Conservation (phyloP, 495 filamentous ascomycete genomes). For the Pseudomonodictys pantanalensis region DNA sequence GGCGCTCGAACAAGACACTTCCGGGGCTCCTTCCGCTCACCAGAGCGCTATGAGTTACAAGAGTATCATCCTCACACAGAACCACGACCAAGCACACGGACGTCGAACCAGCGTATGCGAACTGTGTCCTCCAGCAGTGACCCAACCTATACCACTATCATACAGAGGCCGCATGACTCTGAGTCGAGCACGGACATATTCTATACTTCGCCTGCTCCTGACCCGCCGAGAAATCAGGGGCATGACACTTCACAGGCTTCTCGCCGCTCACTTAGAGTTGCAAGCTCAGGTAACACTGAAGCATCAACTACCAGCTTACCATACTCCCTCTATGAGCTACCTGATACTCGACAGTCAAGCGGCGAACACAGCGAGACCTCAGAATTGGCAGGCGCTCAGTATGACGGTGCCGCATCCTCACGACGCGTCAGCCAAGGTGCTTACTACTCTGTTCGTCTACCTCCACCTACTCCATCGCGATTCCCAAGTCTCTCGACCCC, state of each 20-base stretch:
- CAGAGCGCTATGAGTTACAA: conserved; percentile 10
- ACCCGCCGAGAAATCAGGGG: background rate
- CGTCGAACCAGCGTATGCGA: background rate
- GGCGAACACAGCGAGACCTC: conserved; percentile 5
- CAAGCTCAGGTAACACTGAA: background rate
- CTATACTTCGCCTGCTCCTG: background rate
- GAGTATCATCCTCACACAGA: conserved; percentile 14
- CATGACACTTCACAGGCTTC: background rate
- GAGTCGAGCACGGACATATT: conserved; percentile 4
- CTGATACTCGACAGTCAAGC: conserved; percentile 24
- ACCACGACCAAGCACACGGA: conserved; percentile 1
- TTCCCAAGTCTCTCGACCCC: conserved; percentile 19
- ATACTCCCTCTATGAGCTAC: conserved; percentile 24
- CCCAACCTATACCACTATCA: background rate
- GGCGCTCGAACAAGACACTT: background rate
- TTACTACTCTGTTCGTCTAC: conserved; percentile 15
- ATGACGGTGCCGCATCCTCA: conserved; percentile 24
- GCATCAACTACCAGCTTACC: conserved; percentile 19
- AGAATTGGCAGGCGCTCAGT: conserved; percentile 16
- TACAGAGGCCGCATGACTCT: background rate
- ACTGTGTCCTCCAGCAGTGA: conserved; percentile 14
- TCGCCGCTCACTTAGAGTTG: background rate
- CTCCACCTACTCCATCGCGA: background rate
- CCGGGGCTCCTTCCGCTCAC: background rate
- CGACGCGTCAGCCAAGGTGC: conserved; percentile 5